Base-by-base conservation (phyloP, 78 protist genomes). In the Dictyostelium brefeldianum region DNA sequence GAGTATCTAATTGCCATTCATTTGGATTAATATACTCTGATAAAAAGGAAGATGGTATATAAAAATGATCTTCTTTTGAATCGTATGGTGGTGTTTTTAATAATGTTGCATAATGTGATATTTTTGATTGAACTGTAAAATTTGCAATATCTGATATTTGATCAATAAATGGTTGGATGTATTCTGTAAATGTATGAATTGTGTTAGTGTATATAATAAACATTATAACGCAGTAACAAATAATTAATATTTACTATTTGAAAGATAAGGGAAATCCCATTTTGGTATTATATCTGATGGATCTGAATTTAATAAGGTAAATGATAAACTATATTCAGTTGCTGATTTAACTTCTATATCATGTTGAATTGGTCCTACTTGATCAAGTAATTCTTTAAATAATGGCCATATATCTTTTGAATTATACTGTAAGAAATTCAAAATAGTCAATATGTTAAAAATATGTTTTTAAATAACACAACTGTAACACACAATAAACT, bases 1-100 rank as follows among this genome's bases (percentile, higher is more conserved):
- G 47, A 43, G 91, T 43, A 74, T 92, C 95, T 80, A 90, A 48
- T 36, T 79, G 69, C 95, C 95, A 90, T 65, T 90, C 95, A 51
- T 90, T 90, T 47, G 95, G 95, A 31, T 90, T 90, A 15, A 90
- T 82, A 41, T 82, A 90, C 46, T 90, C 89, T 17, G 95, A 82
- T n/a, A 90, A 53, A 27, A 56, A 53, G 36, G 53, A 5, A 18
- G 73, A 73, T 29, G 89, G 91, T n/a, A 90, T 82, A 82, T 77
- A 48, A 36, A 67, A 79, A 11, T 17, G 25, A n/a, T 82, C 47
- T 5, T 14, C 54, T 36, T 79, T 41, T 75, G 53, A 11, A 18
- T 90, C 95, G 31, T 46, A 64, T 1, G 46, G 31, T 43, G 95
- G 95, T 79, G 80, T 9, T 77, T 79, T 82, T 62, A 82, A 25